Percentiles rank a stretch among this genome's conserved stretches.
phyloP scores from a whole-genome alignment of 768 basidiomycete genomes.

The Cyclocybe cylindracea region DNA sequence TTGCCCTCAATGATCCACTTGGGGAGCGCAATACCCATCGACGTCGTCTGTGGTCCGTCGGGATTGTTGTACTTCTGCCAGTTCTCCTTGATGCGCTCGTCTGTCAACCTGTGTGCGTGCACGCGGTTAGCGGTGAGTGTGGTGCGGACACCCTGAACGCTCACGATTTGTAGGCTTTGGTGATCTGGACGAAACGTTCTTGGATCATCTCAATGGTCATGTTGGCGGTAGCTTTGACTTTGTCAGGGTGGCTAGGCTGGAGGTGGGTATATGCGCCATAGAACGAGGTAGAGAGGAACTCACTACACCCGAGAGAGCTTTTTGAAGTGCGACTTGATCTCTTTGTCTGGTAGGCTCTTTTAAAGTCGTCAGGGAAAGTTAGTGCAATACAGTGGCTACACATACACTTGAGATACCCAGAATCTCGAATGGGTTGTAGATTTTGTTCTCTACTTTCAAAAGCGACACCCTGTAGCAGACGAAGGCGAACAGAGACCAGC shows the following conservation, averaged over 20 bases:
- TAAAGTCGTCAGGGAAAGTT: constrained; percentile 2
- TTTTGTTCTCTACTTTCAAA: constrained; percentile 58
- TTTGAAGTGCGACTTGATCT: constrained; percentile 95
- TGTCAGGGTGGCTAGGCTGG: constrained; percentile 86
- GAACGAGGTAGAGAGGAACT: constrained; percentile 14
- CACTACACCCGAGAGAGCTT: constrained; percentile 88
- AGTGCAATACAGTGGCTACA: constrained; percentile 10
- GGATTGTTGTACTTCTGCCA: constrained; percentile 90
- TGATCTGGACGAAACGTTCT: constrained; percentile 85
- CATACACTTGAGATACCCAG: constrained; percentile 74
- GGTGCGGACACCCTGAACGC: constrained; percentile 23
- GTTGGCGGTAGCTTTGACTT: constrained; percentile 81
- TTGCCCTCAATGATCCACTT: constrained; percentile 90
- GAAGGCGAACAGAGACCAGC: constrained; percentile 75
- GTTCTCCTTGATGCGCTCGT: constrained; percentile 90
- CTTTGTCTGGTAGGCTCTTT: constrained; percentile 76
- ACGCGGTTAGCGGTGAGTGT: neutral
- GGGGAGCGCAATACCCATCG: constrained; percentile 94
- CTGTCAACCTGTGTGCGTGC: constrained; percentile 65
- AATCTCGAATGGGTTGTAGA: constrained; percentile 96
- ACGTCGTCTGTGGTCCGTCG: constrained; percentile 92
- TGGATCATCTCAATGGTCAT: constrained; percentile 87
- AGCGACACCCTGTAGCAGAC: constrained; percentile 66
- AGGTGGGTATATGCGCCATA: neutral
- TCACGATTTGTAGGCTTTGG: constrained; percentile 96